phyloP scores from a whole-genome alignment of 768 basidiomycete genomes.

The Pholiota conissans region DNA sequence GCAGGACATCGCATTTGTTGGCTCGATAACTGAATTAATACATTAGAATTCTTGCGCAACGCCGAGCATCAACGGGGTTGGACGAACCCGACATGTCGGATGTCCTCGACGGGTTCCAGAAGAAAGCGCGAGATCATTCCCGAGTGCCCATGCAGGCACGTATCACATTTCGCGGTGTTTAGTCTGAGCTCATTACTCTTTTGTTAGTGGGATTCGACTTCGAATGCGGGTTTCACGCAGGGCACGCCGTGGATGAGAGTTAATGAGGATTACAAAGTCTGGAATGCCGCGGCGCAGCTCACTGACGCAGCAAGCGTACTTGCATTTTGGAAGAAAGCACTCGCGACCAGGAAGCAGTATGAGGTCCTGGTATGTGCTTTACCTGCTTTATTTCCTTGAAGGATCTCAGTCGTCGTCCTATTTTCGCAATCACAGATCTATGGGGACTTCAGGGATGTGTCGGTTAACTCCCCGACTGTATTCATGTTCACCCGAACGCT shows the following conservation, averaged over 20 bases:
- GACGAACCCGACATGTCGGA: conserved; percentile 62
- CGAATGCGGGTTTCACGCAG: conserved; percentile 64
- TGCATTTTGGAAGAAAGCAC: conserved; percentile 59
- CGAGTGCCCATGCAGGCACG: conserved; percentile 68
- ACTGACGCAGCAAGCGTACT: conserved; percentile 52
- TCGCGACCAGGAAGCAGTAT: conserved; percentile 52
- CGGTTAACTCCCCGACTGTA: conserved; percentile 44
- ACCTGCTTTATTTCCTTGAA: too few species aligned
- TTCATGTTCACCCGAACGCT: conserved; percentile 55
- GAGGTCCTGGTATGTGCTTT: conserved; percentile 44
- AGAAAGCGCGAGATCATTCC: conserved; percentile 71
- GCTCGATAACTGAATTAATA: too few species aligned
- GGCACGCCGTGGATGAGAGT: conserved; percentile 75
- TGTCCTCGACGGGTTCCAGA: conserved; percentile 53
- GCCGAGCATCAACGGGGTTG: conserved; percentile 31
- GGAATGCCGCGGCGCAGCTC: conserved; percentile 55
- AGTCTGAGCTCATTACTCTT: too few species aligned
- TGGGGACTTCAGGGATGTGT: conserved; percentile 57
- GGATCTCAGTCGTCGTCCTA: too few species aligned
- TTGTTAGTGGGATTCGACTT: conserved; percentile 52
- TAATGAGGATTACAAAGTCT: conserved; percentile 62
- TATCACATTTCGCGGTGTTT: neutral
- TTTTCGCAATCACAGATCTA: too few species aligned
- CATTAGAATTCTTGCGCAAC: conserved; percentile 38
- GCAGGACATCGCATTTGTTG: too few species aligned